These are phyloP conservation scores for Aspergillus steynii DNA, from an alignment of 495 filamentous ascomycete genomes.

Conservation along the genomic window DNA sequence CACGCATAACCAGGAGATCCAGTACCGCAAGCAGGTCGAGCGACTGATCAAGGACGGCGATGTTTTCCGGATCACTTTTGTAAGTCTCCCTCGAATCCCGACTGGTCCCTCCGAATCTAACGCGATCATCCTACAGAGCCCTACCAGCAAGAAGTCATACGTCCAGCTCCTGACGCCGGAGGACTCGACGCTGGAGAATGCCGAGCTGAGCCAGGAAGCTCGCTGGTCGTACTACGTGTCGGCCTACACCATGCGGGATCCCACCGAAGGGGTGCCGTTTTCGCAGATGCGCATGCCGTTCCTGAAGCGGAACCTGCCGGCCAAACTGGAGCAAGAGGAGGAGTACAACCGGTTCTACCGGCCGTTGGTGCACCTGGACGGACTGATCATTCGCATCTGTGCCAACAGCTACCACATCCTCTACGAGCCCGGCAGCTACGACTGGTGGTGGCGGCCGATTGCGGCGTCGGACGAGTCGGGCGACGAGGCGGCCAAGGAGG, in stretches of 20 bases:
- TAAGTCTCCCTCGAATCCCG: conserved; percentile 44
- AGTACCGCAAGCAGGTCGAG: conserved; percentile 82
- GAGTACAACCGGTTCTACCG: conserved; percentile 50
- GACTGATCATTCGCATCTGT: conserved; percentile 75
- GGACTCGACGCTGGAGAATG: conserved; percentile 74
- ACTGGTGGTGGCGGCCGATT: conserved; percentile 55
- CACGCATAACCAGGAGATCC: conserved; percentile 80
- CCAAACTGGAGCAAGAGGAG: conserved; percentile 50
- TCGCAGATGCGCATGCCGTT: conserved; percentile 64
- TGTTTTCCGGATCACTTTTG: conserved; percentile 80
- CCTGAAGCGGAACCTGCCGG: conserved; percentile 72
- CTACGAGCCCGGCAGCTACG: conserved; percentile 68
- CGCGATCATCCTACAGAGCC: conserved; percentile 44
- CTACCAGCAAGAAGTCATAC: conserved; percentile 56
- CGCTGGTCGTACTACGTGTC: conserved; percentile 93
- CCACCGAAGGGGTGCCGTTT: conserved; percentile 79
- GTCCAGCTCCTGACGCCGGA: conserved; percentile 75
- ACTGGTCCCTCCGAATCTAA: conserved; percentile 14
- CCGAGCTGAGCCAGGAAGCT: conserved; percentile 56
- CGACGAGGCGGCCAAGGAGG: conserved; percentile 45
- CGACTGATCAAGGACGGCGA: conserved; percentile 86
- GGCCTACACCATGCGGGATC: conserved; percentile 81
- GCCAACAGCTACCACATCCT: conserved; percentile 80
- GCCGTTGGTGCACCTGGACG: conserved; percentile 66
- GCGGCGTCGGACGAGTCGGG: conserved; percentile 36